Conservation (phyloP, 2,329 filamentous ascomycete genomes). For the Neonectria punicea region DNA sequence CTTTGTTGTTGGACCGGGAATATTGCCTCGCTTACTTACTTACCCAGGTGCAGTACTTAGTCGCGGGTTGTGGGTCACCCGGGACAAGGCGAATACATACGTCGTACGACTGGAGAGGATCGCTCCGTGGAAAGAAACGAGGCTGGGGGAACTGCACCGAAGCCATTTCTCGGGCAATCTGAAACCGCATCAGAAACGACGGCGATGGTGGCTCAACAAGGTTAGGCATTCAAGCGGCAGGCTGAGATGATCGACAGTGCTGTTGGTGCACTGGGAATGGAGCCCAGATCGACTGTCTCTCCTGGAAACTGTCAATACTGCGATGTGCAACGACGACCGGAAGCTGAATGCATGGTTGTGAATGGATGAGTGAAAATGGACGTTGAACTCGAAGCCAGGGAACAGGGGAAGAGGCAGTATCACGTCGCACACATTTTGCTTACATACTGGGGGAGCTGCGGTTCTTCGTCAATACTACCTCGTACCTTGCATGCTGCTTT, state of each 20-base stretch:
- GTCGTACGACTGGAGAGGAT: conserved; percentile 21
- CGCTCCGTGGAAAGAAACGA: neutral
- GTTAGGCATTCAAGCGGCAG: conserved; percentile 11
- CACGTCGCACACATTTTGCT: neutral
- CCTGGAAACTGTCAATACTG: neutral
- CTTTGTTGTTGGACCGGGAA: neutral
- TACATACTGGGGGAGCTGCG: neutral
- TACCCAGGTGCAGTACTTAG: conserved; percentile 1
- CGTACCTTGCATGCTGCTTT: neutral
- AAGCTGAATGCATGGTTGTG: neutral
- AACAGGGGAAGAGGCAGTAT: conserved; percentile 1
- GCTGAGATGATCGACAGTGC: conserved; percentile 11
- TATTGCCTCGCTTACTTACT: neutral
- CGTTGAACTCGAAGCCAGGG: conserved; percentile 1
- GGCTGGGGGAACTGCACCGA: neutral
- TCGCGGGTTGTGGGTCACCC: conserved; percentile 14
- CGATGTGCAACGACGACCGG: conserved; percentile 1
- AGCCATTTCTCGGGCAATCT: neutral
- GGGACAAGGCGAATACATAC: conserved; percentile 4
- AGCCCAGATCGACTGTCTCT: conserved; percentile 19
- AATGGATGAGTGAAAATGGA: conserved; percentile 7
- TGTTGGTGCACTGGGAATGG: conserved; percentile 17
- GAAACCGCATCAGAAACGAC: conserved; percentile 3
- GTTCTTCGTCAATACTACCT: too few species aligned
- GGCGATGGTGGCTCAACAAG: conserved; percentile 15